Base-by-base conservation (phyloP, 805 yeast genomes). In the Candida tammaniensis region DNA sequence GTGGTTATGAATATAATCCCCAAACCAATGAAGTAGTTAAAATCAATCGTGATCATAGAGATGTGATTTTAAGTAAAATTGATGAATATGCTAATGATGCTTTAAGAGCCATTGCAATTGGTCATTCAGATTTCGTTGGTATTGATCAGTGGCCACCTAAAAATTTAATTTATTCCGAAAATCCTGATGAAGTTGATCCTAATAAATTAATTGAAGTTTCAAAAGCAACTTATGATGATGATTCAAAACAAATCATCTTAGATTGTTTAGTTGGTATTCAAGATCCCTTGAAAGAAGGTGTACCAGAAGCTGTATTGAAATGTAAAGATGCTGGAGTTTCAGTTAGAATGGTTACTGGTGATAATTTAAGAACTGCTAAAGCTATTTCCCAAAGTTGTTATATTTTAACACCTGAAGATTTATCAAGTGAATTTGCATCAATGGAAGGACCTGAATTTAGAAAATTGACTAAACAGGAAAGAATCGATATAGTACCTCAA, bases 281-380 rank as follows among this genome's bases (percentile, higher is more conserved):
- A 64, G 98, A 93, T 63, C 98, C 98, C 0, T 70, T 93, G 39
- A 80, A 97, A 49, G 75, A 74, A 4, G 97, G 96, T 43, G 98
- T 93, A 7, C 72, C 78, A n/a, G 80, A 82, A 27, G 95, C 98
- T 1, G 96, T 93, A 18, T 68, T 70, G 24, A 82, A 83, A 52
- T 93, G 98, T 64, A 80, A 78, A 47, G 68, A 68, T 21, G 98
- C 98, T 1, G 98, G 98, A 38, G 98, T 93, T 16, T 76, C 83
- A 16, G 98, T 93, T 13, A 74, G 96, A 47, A 93, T 93, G 98
- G 97, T 93, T 28, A 93, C 99, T 14, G 99, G 99, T 59, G 99
- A 93, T 59, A 91, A 91, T 54, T 57, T 91, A 38, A 63, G 79
- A 27, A 93, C 99, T 2, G 99, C 98, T 4, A 79, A 76, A 45